These are phyloP conservation scores for Populus davidiana DNA, from an alignment of 345 rosid genomes.

Conservation along the genomic window DNA sequence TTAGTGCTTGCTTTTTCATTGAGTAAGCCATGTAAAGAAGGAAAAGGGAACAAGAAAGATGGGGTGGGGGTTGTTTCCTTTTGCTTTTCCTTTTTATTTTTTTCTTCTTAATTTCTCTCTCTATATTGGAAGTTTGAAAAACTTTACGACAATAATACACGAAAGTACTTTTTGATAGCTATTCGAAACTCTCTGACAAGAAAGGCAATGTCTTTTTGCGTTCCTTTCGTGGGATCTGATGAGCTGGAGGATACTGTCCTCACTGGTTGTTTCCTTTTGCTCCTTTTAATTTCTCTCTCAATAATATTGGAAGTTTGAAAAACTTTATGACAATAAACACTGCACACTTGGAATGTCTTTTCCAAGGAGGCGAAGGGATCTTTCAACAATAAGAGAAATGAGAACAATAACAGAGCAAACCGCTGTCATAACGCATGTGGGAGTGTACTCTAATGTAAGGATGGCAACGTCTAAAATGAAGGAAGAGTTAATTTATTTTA, in stretches of 20 bases:
- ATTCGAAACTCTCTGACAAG: too few species aligned
- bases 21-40: slow-evolving; percentile 17
- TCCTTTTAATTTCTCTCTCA: fast-evolving
- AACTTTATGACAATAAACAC: too few species aligned
- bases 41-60: slow-evolving; percentile 10
- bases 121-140: slow-evolving; percentile 14
- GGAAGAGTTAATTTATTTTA: too few species aligned
- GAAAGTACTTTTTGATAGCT: background rate
- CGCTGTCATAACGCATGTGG: too few species aligned
- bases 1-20: slow-evolving; percentile 8
- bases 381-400: too few species aligned
- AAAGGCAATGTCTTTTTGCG: background rate
- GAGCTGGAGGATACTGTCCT: fast-evolving
- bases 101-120: background rate
- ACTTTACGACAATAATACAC: background rate
- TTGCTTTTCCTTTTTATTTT: background rate
- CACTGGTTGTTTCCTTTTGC: fast-evolving
- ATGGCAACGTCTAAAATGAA: too few species aligned
- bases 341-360: too few species aligned
- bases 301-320: fast-evolving
- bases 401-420: too few species aligned
- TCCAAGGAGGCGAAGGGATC: too few species aligned
- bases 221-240: background rate
- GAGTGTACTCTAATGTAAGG: too few species aligned
- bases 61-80: background rate